Percentiles rank a stretch among this genome's conserved stretches.
phyloP scores from a whole-genome alignment of 1,284 basidiomycete genomes.

The Coniferiporia weirii region DNA sequence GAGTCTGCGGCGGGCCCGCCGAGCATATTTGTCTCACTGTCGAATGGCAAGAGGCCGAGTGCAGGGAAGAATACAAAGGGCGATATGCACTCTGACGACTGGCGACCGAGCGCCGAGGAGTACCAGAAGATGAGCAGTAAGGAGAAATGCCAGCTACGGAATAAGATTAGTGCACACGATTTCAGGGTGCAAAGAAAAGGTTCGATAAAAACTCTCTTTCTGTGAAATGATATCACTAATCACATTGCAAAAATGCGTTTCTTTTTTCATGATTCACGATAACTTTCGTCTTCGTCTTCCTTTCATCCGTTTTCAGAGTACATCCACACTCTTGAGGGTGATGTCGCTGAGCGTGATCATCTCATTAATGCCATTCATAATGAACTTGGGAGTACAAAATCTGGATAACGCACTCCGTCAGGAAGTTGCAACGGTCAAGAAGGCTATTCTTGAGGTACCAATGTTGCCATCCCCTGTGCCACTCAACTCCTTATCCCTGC shows the following conservation, averaged over 20 bases:
- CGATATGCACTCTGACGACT: constrained; percentile 61
- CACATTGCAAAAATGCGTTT: background rate
- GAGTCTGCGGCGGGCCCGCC: constrained; percentile 32
- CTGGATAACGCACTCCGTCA: constrained; percentile 81
- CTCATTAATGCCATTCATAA: constrained; percentile 85
- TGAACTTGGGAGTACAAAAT: constrained; percentile 74
- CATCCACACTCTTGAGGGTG: constrained; percentile 87
- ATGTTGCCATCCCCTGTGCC: constrained; percentile 45
- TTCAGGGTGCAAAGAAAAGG: constrained; percentile 92
- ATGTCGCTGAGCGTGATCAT: constrained; percentile 88
- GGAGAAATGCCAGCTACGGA: constrained; percentile 93
- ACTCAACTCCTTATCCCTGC: constrained; percentile 30
- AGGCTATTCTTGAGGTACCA: constrained; percentile 57
- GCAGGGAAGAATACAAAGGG: constrained; percentile 31
- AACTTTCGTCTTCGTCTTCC: no score
- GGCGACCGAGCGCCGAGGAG: constrained; percentile 85
- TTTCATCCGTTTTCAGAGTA: constrained; percentile 54
- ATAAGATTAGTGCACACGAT: constrained; percentile 95
- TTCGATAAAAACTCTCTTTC: constrained; percentile 26
- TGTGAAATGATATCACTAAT: constrained; percentile 8
- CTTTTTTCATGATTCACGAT: background rate
- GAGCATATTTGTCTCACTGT: constrained; percentile 33
- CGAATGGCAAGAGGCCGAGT: constrained; percentile 13
- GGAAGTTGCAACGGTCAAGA: constrained; percentile 82
- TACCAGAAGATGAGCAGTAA: constrained; percentile 95